Base-by-base conservation (phyloP, 345 rosid genomes). In the Lagerstroemia speciosa region DNA sequence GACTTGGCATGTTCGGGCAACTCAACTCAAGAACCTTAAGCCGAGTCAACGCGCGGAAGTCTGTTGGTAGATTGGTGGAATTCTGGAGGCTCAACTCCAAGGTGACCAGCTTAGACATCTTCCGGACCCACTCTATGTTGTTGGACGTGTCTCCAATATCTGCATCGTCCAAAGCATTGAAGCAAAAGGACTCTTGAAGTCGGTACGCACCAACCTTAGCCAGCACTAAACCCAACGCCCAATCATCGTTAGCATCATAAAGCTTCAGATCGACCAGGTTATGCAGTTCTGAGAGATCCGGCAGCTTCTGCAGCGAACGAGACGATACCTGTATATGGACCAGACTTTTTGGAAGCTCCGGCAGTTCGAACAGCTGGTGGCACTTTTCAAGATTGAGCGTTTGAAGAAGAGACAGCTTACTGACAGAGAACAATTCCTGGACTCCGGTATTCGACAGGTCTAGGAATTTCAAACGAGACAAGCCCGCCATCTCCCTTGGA, bases 331-430 rank as follows among this genome's bases (percentile, higher is more conserved):
- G 31, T 16, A 69, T 26, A 27, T 27, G 32, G 29, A 20, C 26
- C 29, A 68, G 31, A 58, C 69, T 67, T 34, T 41, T 52, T 7
- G 64, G 65, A 57, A 69, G 71, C 50, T 60, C 65, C 1, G 61
- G 60, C 40, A 67, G 48, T 67, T 22, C 45, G 34, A 0, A 32
- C 36, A 68, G 71, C 63, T 53, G 46, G 8, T 37, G 24, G 20
- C 45, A 36, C n/a, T 24, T 60, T 34, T 69, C 43, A 30, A 58
- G 48, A 34, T 48, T n/a, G 24, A 67, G 69, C 22, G 15, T 32
- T 26, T 67, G 24, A 50, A 67, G 69, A 46, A 26, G 19, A 67
- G 69, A 22, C 22, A 67, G 69, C 1, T 0, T 30, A 48, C 40
- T 67, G 11, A 67, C 31, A 0, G 61, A n/a, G 38, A 50, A 52